Percentiles rank a stretch among this genome's conserved stretches.
These are phyloP conservation scores for Afroboletus lepidellus DNA, from an alignment of 1,284 basidiomycete genomes.

Conservation along the genomic window DNA sequence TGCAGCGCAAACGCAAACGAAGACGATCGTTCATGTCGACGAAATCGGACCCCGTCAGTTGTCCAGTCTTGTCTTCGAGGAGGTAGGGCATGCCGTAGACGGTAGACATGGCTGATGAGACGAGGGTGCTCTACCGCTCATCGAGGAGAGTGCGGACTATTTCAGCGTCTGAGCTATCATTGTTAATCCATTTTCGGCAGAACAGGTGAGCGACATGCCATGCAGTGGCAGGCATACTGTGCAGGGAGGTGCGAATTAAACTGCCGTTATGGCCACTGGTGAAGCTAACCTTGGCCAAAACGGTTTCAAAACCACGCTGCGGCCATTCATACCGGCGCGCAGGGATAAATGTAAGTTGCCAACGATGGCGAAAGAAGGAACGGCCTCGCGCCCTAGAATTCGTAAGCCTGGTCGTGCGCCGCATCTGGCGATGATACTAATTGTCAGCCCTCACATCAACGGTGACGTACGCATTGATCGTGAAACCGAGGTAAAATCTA, in stretches of 20 bases:
- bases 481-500: slow-evolving; percentile 22
- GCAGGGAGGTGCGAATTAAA: slow-evolving; percentile 14
- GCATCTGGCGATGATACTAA: slow-evolving; percentile 5
- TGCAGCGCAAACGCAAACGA: slow-evolving; percentile 48
- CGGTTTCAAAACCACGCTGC: slow-evolving; percentile 18
- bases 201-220: slow-evolving; percentile 19
- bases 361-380: slow-evolving; percentile 20
- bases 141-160: slow-evolving; percentile 19
- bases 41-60: slow-evolving; percentile 52
- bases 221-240: slow-evolving; percentile 15
- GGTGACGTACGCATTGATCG: slow-evolving; percentile 30
- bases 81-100: slow-evolving; percentile 56
- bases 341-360: slow-evolving; percentile 11
- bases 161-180: slow-evolving; percentile 18
- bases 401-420: slow-evolving; percentile 12
- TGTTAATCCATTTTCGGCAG: slow-evolving; percentile 26
- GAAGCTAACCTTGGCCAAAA: slow-evolving; percentile 17
- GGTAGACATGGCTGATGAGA: slow-evolving; percentile 30
- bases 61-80: slow-evolving; percentile 60
- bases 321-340: slow-evolving; percentile 11
- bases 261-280: slow-evolving; percentile 25
- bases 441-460: slow-evolving; percentile 15
- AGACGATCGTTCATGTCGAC: slow-evolving; percentile 62
- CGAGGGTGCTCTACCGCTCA: not conserved
- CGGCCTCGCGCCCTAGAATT: slow-evolving; percentile 13